These are phyloP conservation scores for Coriolopsis trogii DNA, from an alignment of 1,284 basidiomycete genomes.

Conservation along the genomic window DNA sequence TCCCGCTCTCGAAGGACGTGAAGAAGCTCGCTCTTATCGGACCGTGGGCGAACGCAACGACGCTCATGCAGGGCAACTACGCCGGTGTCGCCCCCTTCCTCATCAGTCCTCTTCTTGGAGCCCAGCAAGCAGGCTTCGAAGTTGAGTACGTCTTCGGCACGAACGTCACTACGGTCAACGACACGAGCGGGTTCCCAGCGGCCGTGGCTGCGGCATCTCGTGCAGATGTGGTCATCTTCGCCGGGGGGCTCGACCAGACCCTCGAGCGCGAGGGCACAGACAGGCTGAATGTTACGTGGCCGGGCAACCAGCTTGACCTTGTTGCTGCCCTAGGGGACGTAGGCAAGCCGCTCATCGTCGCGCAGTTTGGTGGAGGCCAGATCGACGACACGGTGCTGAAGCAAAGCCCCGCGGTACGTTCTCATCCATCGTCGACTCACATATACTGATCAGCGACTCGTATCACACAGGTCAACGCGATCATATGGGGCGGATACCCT, in stretches of 20 bases:
- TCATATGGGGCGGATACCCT: constrained; percentile 59
- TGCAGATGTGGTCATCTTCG: constrained; percentile 42
- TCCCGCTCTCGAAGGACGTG: constrained; percentile 46
- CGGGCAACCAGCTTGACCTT: constrained; percentile 55
- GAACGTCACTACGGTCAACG: constrained; percentile 37
- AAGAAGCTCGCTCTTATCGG: constrained; percentile 55
- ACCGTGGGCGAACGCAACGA: constrained; percentile 58
- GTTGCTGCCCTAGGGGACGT: constrained; percentile 45
- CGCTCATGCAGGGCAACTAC: constrained; percentile 60
- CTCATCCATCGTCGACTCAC: too few relatives aligned
- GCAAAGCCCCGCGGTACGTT: constrained; percentile 42
- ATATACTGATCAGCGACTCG: not conserved
- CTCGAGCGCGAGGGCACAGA: constrained; percentile 56
- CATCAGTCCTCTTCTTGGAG: constrained; percentile 53
- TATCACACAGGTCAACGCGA: constrained; percentile 47
- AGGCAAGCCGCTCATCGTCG: constrained; percentile 53
- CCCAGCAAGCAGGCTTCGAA: constrained; percentile 47
- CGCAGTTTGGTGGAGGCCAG: constrained; percentile 61
- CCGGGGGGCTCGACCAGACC: constrained; percentile 52
- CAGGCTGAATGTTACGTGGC: constrained; percentile 54
- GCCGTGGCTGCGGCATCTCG: constrained; percentile 32
- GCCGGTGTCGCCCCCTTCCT: constrained; percentile 54
- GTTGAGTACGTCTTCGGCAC: constrained; percentile 49
- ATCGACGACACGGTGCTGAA: constrained; percentile 52
- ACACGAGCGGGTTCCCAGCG: constrained; percentile 45